phyloP scores from a whole-genome alignment of 2,329 filamentous ascomycete species.

The Ophiostoma populinum region DNA sequence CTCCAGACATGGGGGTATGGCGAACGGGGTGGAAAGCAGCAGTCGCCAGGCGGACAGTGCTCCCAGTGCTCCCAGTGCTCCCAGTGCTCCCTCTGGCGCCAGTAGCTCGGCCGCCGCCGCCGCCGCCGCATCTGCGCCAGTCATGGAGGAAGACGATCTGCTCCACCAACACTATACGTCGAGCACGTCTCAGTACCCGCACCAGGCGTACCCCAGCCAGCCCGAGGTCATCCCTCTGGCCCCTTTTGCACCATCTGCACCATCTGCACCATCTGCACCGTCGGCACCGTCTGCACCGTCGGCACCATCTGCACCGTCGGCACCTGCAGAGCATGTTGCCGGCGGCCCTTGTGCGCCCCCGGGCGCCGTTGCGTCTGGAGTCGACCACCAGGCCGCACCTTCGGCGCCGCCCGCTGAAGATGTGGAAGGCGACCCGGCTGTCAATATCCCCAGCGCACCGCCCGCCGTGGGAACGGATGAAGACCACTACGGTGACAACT shows the following conservation, averaged over 20 bases:
- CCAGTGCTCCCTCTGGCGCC: too few relatives aligned
- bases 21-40: slow-evolving; percentile 12
- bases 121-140: slow-evolving; percentile 34
- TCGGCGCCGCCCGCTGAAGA: not conserved
- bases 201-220: not conserved
- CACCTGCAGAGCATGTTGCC: too few relatives aligned
- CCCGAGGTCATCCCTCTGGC: not conserved
- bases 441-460: slow-evolving; percentile 16
- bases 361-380: too few relatives aligned
- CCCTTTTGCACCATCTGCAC: too few relatives aligned
- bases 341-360: too few relatives aligned
- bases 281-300: too few relatives aligned
- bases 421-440: not conserved
- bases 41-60: not conserved
- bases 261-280: too few relatives aligned
- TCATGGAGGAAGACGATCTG: slow-evolving; percentile 34
- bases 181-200: not conserved
- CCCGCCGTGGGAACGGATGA: slow-evolving; percentile 1
- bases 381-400: not conserved
- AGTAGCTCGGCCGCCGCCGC: not conserved
- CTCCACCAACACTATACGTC: slow-evolving; percentile 1
- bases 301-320: too few relatives aligned
- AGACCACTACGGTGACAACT: slow-evolving; percentile 14
- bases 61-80: not conserved
- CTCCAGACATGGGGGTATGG: slow-evolving; percentile 9